Evolutionary conservation across 2,329 filamentous ascomycete species (phyloP).

Genomic region (Zymoseptoria crescenta): DNA sequence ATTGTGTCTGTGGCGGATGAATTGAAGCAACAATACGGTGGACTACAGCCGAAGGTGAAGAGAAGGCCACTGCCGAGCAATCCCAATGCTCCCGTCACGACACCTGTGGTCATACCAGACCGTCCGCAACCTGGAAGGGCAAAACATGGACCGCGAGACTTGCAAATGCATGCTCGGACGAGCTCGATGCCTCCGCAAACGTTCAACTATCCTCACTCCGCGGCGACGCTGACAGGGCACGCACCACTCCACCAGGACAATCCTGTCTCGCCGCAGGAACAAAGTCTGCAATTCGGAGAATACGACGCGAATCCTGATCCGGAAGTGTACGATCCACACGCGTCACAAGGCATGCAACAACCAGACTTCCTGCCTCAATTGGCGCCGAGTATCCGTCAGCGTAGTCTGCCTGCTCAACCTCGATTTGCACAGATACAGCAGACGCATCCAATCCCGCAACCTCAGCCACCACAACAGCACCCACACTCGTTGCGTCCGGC

Average conservation of each 20-base stretch:
- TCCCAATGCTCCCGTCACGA: conserved; percentile 44
- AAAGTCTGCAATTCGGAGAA: conserved; percentile 11
- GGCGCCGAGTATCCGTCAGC: conserved; percentile 25
- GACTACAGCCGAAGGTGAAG: conserved; percentile 48
- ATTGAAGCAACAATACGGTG: conserved; percentile 19
- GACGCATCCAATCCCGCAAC: conserved; percentile 8
- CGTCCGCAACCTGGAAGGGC: conserved; percentile 21
- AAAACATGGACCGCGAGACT: conserved; percentile 28
- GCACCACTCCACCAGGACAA: conserved; percentile 9
- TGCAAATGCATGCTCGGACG: conserved; percentile 18
- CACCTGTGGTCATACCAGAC: conserved; percentile 22
- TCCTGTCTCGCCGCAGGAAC: conserved; percentile 4
- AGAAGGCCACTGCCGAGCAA: conserved; percentile 76
- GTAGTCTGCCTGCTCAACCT: conserved; percentile 24
- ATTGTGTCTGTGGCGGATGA: conserved; percentile 30
- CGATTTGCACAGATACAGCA: conserved; percentile 9
- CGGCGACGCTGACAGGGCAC: conserved; percentile 15
- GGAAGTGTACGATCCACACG: conserved; percentile 22
- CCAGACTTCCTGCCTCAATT: conserved; percentile 30
- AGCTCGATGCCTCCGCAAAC: conserved; percentile 22
- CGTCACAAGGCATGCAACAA: conserved; percentile 34
- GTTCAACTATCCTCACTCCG: conserved; percentile 19
- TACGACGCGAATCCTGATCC: conserved; percentile 14
- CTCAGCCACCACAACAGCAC: conserved; percentile 10
- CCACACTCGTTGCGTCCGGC: conserved; percentile 17